Percentiles rank a stretch among this genome's conserved stretches.
These are phyloP conservation scores for Rhynchospora pubera DNA, from an alignment of 176 grass and related monocot genomes.

Conservation along the genomic window DNA sequence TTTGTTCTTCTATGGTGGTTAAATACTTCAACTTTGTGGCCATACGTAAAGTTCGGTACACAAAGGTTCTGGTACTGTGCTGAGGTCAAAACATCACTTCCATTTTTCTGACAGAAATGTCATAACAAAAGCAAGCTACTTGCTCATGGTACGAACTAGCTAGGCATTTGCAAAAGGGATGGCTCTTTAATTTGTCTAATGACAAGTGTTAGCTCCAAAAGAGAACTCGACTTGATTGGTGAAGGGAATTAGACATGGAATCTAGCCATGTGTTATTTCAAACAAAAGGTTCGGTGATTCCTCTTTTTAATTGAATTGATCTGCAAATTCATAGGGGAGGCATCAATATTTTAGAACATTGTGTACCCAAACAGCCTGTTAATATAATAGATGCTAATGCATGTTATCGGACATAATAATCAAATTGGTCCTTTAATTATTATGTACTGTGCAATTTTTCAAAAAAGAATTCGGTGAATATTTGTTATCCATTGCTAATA, in stretches of 20 bases:
- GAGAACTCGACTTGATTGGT: background rate
- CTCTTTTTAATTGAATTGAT: background rate
- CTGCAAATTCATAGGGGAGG: background rate
- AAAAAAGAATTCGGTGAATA: no score
- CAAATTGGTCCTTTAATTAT: no score
- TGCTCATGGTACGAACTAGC: background rate
- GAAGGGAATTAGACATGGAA: background rate
- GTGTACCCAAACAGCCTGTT: background rate
- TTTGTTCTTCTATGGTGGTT: background rate
- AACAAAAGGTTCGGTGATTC: no score
- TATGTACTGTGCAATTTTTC: no score
- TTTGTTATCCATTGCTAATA: no score
- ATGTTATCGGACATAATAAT: background rate
- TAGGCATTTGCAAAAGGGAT: background rate
- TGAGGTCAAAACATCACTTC: background rate
- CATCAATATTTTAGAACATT: background rate
- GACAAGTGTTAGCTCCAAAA: background rate
- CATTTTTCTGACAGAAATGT: background rate
- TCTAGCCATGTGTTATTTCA: background rate
- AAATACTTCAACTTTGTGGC: background rate
- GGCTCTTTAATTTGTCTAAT: background rate
- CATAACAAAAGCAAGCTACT: background rate
- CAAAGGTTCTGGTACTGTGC: background rate
- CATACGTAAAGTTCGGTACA: background rate
- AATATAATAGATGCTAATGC: background rate